Conservation (phyloP, 148 eudicot species). For the Spergularia marina region DNA sequence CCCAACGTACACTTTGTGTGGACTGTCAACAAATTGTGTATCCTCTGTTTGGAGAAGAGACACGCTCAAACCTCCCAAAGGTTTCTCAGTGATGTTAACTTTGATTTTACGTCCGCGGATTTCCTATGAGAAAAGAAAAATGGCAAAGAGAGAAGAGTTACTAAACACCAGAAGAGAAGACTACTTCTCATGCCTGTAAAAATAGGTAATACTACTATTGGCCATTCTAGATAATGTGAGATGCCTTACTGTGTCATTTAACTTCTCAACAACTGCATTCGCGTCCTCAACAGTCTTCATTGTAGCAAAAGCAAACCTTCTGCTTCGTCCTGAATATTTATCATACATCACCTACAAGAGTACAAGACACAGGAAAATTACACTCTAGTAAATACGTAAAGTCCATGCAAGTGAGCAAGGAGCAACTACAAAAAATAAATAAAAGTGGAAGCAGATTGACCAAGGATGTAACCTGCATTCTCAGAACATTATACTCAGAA, state of each 20-base stretch:
- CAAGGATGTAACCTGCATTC: too few species aligned
- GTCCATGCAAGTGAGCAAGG: not conserved
- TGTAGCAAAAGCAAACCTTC: conserved; percentile 82
- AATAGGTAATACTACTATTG: not conserved
- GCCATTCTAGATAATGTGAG: not conserved
- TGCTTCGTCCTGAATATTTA: conserved; percentile 77
- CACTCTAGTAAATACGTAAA: not conserved
- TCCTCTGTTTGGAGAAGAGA: conserved; percentile 60
- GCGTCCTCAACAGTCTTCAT: conserved; percentile 97
- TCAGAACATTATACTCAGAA: too few species aligned
- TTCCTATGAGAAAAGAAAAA: conserved; percentile 38
- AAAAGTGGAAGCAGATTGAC: too few species aligned
- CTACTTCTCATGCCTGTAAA: not conserved
- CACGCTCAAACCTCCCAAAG: conserved; percentile 38
- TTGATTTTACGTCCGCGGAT: conserved; percentile 79
- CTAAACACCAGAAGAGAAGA: not conserved
- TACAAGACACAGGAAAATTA: conserved; percentile 20
- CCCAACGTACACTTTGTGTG: conserved; percentile 82
- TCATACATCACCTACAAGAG: conserved; percentile 84
- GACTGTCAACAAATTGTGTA: conserved; percentile 77
- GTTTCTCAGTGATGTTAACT: conserved; percentile 91
- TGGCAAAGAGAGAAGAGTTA: conserved; percentile 2
- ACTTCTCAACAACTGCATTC: conserved; percentile 72
- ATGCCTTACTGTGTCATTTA: conserved; percentile 77
- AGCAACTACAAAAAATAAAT: too few species aligned